Conservation (phyloP, 306 rosid species). For the Biancaea sappan region DNA sequence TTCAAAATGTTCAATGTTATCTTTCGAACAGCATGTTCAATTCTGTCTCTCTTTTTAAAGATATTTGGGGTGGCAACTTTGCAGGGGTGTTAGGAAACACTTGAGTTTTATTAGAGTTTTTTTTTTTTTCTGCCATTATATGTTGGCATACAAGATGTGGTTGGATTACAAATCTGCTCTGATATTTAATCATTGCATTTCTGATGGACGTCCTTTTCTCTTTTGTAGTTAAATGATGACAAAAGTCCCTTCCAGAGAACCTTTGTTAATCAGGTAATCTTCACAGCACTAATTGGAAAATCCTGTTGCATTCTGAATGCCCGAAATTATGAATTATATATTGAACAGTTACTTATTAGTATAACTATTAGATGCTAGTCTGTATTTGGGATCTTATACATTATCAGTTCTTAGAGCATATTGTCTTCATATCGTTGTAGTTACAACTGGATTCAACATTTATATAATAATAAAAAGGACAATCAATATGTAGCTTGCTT, state of each 20-base stretch:
- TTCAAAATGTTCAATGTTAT: constrained; percentile 10
- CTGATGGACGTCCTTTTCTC: constrained; percentile 33
- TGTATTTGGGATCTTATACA: constrained; percentile 14
- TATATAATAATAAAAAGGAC: background rate
- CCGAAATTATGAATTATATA: constrained; percentile 11
- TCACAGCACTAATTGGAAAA: constrained; percentile 23
- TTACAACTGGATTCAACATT: background rate
- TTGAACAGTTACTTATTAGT: background rate
- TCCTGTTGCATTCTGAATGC: constrained; percentile 2
- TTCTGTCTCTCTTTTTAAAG: background rate
- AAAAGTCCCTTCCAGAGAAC: constrained; percentile 90
- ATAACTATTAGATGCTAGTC: background rate
- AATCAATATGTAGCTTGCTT: background rate
- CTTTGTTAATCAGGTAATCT: constrained; percentile 82
- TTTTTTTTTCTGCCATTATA: constrained; percentile 4
- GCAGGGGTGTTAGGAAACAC: constrained; percentile 4
- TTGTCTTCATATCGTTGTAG: background rate
- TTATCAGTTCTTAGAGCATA: background rate
- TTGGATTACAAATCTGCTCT: constrained; percentile 5
- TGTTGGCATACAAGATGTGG: background rate
- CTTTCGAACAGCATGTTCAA: background rate
- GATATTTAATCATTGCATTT: constrained; percentile 1
- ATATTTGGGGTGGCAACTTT: constrained; percentile 1
- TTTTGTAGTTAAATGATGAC: constrained; percentile 74
- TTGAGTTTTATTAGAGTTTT: background rate